Base-by-base conservation (phyloP, 2,329 filamentous ascomycete species). In the Colletotrichum sp. region DNA sequence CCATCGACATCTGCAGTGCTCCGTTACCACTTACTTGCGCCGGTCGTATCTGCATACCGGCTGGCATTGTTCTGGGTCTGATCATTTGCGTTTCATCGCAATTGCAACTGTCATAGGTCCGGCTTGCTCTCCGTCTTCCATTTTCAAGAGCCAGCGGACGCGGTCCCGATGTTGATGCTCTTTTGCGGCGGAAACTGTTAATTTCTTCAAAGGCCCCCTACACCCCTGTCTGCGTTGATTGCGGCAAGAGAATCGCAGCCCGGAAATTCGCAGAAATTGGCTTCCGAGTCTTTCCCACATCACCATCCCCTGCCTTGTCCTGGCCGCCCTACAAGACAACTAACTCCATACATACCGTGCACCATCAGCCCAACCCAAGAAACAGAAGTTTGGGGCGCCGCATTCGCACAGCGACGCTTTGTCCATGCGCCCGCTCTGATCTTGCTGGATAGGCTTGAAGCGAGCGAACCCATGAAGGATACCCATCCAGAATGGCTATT, bases 311-410 rank as follows among this genome's bases (percentile, higher is more conserved):
- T 72, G 36, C 59, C 12, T 18, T 64, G 32, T 57, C 67, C 67
- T 66, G 10, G 43, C 43, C 13, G 48, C 48, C 68, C 59, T 57
- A 72, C 69, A 59, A 34, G 60, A 65, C 24, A 30, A 30, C 14
- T 34, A 67, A 63, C 69, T 57, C 69, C 69, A 72, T 72, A 24
- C 18, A 55, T 69, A 64, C 71, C 65, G 65, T 73, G 57, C 65
- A 69, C 68, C 65, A 69, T 55, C 72, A 36, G 61, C 26, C 32
- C 43, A 43, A 63, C 61, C 61, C 61, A 52, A 48, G 64, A 21
- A 28, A 48, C 57, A 48, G 59, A 32, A 48, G 69, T 32, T 24
- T 36, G 30, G 61, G 61, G 57, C 18, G 59, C 71, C 30, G 43
- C 48, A 73, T 59, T 32, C 16, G 39, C 24, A 65, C 55, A 28